A percentile compares a stretch with the other conserved stretches of the same genome.
These are phyloP conservation scores for Laetiporus sulphureus DNA, from an alignment of 1,284 basidiomycete genomes.

Conservation along the genomic window DNA sequence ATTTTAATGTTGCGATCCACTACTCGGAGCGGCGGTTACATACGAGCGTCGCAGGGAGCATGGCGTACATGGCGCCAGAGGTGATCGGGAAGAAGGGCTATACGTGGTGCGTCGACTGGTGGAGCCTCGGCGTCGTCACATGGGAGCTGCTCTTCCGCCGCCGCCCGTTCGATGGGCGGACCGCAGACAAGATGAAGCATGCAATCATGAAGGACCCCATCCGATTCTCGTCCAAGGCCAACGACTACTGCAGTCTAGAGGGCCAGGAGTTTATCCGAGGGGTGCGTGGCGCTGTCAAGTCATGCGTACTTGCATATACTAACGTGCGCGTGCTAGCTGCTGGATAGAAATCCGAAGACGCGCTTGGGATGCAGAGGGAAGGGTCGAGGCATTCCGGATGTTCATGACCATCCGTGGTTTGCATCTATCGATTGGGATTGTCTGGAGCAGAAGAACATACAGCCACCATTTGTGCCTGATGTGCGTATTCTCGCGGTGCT, in stretches of 20 bases:
- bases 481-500: slow-evolving; percentile 52
- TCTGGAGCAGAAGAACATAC: slow-evolving; percentile 68
- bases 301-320: slow-evolving; percentile 10
- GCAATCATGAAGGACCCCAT: slow-evolving; percentile 70
- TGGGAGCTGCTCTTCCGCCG: slow-evolving; percentile 87
- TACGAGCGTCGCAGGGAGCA: slow-evolving; percentile 91
- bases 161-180: slow-evolving; percentile 87
- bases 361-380: slow-evolving; percentile 78
- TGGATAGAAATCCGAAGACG: slow-evolving; percentile 77
- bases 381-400: slow-evolving; percentile 63
- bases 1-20: slow-evolving; percentile 98
- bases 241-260: slow-evolving; percentile 30
- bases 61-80: slow-evolving; percentile 99
- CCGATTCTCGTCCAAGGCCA: slow-evolving; percentile 53
- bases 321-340: slow-evolving; percentile 44
- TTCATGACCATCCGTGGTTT: slow-evolving; percentile 88
- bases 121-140: slow-evolving; percentile 87
- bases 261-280: slow-evolving; percentile 33
- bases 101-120: slow-evolving; percentile 90
- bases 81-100: slow-evolving; percentile 76
- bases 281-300: slow-evolving; percentile 34
- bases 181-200: slow-evolving; percentile 76
- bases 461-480: slow-evolving; percentile 89
- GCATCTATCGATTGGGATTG: slow-evolving; percentile 73
- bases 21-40: slow-evolving; percentile 83